phyloP scores from a whole-genome alignment of 495 filamentous ascomycete species.

The Aspergillus homomorphus region DNA sequence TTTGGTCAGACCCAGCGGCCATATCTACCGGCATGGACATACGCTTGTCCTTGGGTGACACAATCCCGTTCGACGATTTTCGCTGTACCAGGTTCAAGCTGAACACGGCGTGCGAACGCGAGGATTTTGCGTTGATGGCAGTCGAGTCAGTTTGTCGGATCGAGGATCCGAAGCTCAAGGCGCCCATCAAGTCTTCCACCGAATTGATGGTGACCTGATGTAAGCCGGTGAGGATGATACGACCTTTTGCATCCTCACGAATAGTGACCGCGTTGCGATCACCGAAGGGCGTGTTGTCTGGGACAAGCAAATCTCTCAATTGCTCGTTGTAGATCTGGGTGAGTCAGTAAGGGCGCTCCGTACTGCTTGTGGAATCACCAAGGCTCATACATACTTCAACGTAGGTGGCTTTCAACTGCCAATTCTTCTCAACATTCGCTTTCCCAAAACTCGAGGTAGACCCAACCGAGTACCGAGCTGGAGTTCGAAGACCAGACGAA shows the following conservation, averaged over 20 bases:
- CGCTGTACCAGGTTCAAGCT: slow-evolving; percentile 91
- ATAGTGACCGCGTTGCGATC: slow-evolving; percentile 80
- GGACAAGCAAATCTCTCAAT: slow-evolving; percentile 82
- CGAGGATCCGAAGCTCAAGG: slow-evolving; percentile 85
- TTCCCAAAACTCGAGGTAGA: slow-evolving; percentile 53
- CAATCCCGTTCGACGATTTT: slow-evolving; percentile 55
- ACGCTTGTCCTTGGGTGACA: slow-evolving; percentile 70
- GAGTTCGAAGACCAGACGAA: slow-evolving; percentile 77
- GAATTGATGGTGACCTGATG: slow-evolving; percentile 88
- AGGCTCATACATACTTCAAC: slow-evolving; percentile 67
- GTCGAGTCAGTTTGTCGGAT: slow-evolving; percentile 99
- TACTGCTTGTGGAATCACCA: too few relatives aligned
- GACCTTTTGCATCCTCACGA: slow-evolving; percentile 90
- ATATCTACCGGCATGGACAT: slow-evolving; percentile 86
- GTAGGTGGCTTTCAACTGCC: slow-evolving; percentile 94
- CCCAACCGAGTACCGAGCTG: slow-evolving; percentile 72
- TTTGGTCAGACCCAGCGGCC: slow-evolving; percentile 64
- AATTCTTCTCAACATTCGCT: slow-evolving; percentile 65
- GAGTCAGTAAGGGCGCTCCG: slow-evolving; percentile 6
- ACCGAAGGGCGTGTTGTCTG: slow-evolving; percentile 62
- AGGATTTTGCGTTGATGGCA: slow-evolving; percentile 96
- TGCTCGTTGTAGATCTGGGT: slow-evolving; percentile 92
- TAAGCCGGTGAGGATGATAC: slow-evolving; percentile 88
- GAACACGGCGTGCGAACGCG: slow-evolving; percentile 98
- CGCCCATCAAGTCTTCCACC: slow-evolving; percentile 84